Evolutionary conservation across 1,284 basidiomycete species (phyloP).

Genomic region (Puccinia polysora): DNA sequence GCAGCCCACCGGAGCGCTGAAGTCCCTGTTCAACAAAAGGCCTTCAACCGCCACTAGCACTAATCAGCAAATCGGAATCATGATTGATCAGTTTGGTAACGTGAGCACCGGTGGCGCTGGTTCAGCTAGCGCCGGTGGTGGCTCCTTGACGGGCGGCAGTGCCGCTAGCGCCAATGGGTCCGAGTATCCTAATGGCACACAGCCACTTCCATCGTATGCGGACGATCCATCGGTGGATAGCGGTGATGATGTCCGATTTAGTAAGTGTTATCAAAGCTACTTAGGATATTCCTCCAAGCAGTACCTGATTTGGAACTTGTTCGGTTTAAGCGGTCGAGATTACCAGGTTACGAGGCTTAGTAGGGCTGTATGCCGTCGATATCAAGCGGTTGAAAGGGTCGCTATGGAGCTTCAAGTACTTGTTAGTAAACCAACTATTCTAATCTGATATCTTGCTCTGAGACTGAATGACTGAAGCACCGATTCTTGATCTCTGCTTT

Average conservation of each 20-base stretch:
- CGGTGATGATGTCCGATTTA: slow-evolving; percentile 86
- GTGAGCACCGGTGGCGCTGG: slow-evolving; percentile 46
- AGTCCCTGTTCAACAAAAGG: slow-evolving; percentile 32
- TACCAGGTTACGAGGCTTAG: slow-evolving; percentile 31
- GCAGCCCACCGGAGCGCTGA: slow-evolving; percentile 2
- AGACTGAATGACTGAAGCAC: no score
- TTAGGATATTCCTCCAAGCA: slow-evolving; percentile 49
- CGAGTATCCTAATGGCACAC: slow-evolving; percentile 5
- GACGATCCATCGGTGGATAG: slow-evolving; percentile 65
- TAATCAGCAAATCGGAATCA: slow-evolving; percentile 41
- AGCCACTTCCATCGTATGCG: slow-evolving; percentile 64
- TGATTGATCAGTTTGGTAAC: slow-evolving; percentile 46
- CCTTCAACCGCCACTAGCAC: slow-evolving; percentile 45
- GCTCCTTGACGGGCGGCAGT: slow-evolving; percentile 11
- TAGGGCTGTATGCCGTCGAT: slow-evolving; percentile 60
- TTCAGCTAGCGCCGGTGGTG: slow-evolving; percentile 41
- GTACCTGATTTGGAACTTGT: slow-evolving; percentile 10
- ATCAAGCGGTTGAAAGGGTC: slow-evolving; percentile 86
- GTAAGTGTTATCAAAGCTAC: slow-evolving; percentile 2
- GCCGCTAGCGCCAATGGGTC: slow-evolving; percentile 28
- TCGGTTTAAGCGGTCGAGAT: slow-evolving; percentile 30
- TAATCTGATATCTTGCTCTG: not conserved
- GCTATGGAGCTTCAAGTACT: slow-evolving; percentile 78
- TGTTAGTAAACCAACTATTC: slow-evolving; percentile 15
- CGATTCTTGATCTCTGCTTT: not conserved